These are phyloP conservation scores for Purpureocillium lavendulum DNA, from an alignment of 2,329 filamentous ascomycete species.

Conservation along the genomic window DNA sequence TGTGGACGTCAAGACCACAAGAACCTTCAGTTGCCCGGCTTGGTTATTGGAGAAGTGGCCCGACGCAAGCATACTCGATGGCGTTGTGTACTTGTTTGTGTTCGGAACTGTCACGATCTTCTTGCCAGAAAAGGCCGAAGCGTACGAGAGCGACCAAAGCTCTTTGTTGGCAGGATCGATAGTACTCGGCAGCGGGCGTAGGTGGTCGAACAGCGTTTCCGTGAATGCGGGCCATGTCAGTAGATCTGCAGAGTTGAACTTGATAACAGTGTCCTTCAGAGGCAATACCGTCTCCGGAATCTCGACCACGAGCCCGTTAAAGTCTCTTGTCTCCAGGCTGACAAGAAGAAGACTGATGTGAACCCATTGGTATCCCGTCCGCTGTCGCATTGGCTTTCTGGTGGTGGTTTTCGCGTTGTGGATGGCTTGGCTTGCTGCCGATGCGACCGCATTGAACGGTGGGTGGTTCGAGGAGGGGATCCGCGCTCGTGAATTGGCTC, in stretches of 20 bases:
- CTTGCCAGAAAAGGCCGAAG: too few species aligned
- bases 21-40: background rate
- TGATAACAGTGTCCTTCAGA: constrained; percentile 4
- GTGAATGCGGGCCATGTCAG: too few species aligned
- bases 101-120: too few species aligned
- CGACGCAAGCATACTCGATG: too few species aligned
- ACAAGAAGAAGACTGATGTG: constrained; percentile 3
- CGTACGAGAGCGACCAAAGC: too few species aligned
- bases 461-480: background rate
- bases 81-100: too few species aligned
- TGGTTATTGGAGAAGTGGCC: too few species aligned
- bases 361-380: background rate
- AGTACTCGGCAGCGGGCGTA: too few species aligned
- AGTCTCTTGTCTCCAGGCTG: constrained; percentile 3
- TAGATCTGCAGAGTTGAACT: background rate
- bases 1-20: background rate
- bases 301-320: constrained; percentile 4
- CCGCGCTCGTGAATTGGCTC: background rate
- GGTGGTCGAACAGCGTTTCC: too few species aligned
- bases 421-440: constrained; percentile 1
- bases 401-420: background rate
- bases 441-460: constrained; percentile 1
- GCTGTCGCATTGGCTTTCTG: constrained; percentile 2
- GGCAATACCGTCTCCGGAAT: constrained; percentile 4
- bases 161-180: too few species aligned